Evolutionary conservation across 1,284 basidiomycete species (phyloP), one percentile per base, ranked within the genome.

Genomic region (Microbotryomycetes sp.): DNA sequence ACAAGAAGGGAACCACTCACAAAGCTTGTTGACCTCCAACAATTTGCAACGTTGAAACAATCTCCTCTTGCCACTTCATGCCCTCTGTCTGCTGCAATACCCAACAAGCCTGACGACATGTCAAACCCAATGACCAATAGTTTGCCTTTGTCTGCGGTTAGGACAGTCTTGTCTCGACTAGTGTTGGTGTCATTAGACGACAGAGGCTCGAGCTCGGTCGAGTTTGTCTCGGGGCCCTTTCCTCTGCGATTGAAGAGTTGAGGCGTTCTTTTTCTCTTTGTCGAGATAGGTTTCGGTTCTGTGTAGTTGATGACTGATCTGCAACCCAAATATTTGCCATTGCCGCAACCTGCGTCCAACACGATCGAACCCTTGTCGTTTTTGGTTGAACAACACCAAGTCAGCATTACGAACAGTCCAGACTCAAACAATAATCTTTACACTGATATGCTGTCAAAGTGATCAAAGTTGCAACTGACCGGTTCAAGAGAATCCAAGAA

Each of bases 301-400:
- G 55, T 25, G 54, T 47, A 65, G 0, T 58, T 32, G 36, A 73
- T 51, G 9, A 65, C 59, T 49, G 74, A 74, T 5, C 71, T 61
- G 19, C 74, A 60, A 6, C 71, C 72, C 1, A 98, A 82, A 75
- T 97, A 97, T 81, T 97, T 97, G 50, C 96, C 96, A 70, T 99
- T 99, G 0, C 96, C 96, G 22, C 92, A 93, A 7, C 96, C 96
- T 14, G 91, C 86, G 76, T 99, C 96, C 16, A 97, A 82, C 5
- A 96, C 94, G 25, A 97, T 77, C 74, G 84, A 88, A 25, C 90
- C 87, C 7, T 63, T 28, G 28, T 3, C n/a, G 4, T n/a, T n/a
- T n/a, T n/a, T n/a, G n/a, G n/a, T n/a, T n/a, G n/a, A n/a, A n/a
- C n/a, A n/a, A n/a, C n/a, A n/a, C n/a, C n/a, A n/a, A n/a, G n/a